These are phyloP conservation scores for Oxytropis ochrocephala DNA, from an alignment of 306 rosid species.

Conservation along the genomic window DNA sequence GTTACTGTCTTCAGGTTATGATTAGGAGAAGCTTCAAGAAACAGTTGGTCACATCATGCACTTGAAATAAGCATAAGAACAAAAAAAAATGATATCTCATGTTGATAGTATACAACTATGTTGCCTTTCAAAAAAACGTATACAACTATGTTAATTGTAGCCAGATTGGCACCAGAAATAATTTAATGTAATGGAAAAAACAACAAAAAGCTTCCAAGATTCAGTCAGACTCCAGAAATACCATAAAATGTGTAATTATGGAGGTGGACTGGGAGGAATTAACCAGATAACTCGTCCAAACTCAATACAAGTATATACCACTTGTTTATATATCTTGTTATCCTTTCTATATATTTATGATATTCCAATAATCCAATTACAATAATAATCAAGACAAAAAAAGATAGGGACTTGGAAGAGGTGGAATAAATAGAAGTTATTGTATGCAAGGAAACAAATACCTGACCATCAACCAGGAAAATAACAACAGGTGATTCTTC, in stretches of 20 bases:
- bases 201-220: slow-evolving; percentile 9
- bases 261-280: background rate
- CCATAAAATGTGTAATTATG: background rate
- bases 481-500: slow-evolving; percentile 87
- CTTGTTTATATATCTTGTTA: background rate
- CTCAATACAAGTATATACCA: background rate
- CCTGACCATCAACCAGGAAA: slow-evolving; percentile 93
- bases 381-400: background rate
- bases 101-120: background rate
- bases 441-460: slow-evolving; percentile 20
- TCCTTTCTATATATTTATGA: slow-evolving; percentile 6
- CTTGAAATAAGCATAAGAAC: slow-evolving; percentile 3
- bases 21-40: background rate
- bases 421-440: background rate
- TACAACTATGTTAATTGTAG: background rate
- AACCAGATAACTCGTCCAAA: background rate
- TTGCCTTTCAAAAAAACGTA: too few relatives aligned
- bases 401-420: background rate
- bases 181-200: slow-evolving; percentile 2
- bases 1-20: slow-evolving; percentile 21
- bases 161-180: slow-evolving; percentile 1
- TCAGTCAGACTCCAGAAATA: background rate
- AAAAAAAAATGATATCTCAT: background rate
- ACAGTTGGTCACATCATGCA: background rate
- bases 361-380: background rate